Percentiles rank a stretch among this genome's conserved stretches.
phyloP scores from a whole-genome alignment of 768 basidiomycete species.

The Agaricus blazei region DNA sequence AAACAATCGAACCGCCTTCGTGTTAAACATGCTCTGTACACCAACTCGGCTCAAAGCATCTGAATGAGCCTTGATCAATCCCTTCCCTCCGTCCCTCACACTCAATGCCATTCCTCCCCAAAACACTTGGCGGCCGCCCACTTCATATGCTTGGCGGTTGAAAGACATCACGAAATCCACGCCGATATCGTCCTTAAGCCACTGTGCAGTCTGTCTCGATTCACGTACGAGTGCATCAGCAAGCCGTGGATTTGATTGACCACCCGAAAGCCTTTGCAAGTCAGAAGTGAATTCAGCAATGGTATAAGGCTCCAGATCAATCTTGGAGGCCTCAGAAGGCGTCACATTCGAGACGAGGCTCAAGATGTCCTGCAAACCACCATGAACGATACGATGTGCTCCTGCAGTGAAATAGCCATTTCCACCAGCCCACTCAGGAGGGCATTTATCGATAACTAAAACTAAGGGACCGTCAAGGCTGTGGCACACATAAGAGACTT shows the following conservation, averaged over 20 bases:
- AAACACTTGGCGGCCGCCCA: constrained; percentile 57
- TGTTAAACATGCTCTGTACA: constrained; percentile 54
- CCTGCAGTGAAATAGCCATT: constrained; percentile 74
- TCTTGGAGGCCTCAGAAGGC: constrained; percentile 19
- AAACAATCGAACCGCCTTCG: constrained; percentile 38
- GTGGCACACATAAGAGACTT: background rate
- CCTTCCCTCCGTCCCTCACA: constrained; percentile 64
- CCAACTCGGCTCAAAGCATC: constrained; percentile 42
- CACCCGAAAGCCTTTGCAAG: constrained; percentile 54
- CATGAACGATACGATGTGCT: constrained; percentile 59
- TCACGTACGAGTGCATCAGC: constrained; percentile 48
- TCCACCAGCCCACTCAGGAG: constrained; percentile 59
- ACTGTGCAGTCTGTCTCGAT: constrained; percentile 51
- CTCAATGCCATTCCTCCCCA: constrained; percentile 67
- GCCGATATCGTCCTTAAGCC: constrained; percentile 47
- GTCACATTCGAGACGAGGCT: constrained; percentile 37
- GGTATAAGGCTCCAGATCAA: constrained; percentile 59
- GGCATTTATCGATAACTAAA: constrained; percentile 62
- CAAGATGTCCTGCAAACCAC: constrained; percentile 55
- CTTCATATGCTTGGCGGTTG: constrained; percentile 64
- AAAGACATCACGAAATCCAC: constrained; percentile 57
- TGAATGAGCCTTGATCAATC: constrained; percentile 54
- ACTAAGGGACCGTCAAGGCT: constrained; percentile 24
- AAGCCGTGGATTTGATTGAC: constrained; percentile 42
- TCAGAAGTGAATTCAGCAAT: constrained; percentile 48